phyloP scores from a whole-genome alignment of 176 grass and related monocot genomes.

The Rhynchospora breviuscula region DNA sequence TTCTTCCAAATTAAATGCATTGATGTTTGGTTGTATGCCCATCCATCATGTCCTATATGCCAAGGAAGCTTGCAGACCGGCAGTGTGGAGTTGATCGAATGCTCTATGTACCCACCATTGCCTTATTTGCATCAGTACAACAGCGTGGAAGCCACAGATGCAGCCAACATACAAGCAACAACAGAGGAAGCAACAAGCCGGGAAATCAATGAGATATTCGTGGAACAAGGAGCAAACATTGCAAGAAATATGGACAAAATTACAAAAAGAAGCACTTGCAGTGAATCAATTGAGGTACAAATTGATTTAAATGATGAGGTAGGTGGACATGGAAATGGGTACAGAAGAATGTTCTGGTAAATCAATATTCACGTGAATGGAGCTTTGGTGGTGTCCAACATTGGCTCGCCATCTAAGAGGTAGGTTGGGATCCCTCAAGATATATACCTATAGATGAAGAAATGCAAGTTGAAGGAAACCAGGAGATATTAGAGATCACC shows the following conservation, averaged over 20 bases:
- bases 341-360: neutral
- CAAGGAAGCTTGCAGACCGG: neutral
- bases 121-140: neutral
- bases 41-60: conserved; percentile 20
- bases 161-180: neutral
- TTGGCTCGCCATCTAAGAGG: neutral
- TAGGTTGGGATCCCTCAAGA: no score
- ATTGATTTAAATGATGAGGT: neutral
- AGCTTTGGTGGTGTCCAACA: neutral
- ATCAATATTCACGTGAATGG: neutral
- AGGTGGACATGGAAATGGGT: neutral
- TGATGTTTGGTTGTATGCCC: conserved; percentile 13
- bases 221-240: neutral
- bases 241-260: neutral
- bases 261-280: neutral
- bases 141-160: neutral
- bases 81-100: neutral
- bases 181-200: neutral
- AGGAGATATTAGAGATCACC: neutral
- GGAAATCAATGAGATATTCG: neutral
- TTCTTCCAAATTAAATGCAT: conserved; percentile 24
- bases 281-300: neutral
- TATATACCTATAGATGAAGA: no score
- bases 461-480: neutral
- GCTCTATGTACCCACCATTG: neutral